Percentiles rank a stretch among this genome's conserved stretches.
phyloP scores from a whole-genome alignment of 257 asterid genomes.

The Cynanchum wilfordii region DNA sequence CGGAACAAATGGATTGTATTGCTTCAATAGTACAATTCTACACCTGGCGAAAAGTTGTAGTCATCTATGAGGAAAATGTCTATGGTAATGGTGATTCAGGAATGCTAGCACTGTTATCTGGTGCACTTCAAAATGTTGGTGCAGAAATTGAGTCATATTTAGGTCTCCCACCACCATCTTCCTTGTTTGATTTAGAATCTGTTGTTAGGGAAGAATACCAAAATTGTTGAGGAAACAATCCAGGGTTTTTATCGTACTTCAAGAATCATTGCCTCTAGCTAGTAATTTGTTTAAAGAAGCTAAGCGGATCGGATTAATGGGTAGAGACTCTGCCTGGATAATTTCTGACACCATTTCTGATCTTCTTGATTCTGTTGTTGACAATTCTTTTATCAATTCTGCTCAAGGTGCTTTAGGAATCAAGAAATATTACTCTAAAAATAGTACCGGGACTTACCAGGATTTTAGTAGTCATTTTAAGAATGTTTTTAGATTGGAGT shows the following conservation, averaged over 20 bases:
- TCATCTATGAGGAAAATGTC: conserved; percentile 27
- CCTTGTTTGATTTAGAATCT: conserved; percentile 23
- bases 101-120: conserved; percentile 24
- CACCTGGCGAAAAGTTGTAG: conserved; percentile 36
- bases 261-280: conserved; percentile 29
- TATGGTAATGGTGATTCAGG: conserved; percentile 31
- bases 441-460: conserved; percentile 9
- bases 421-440: conserved; percentile 24
- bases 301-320: conserved; percentile 28
- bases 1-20: conserved; percentile 26
- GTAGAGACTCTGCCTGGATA: conserved; percentile 45
- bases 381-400: conserved; percentile 18
- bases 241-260: conserved; percentile 38
- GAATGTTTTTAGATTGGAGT: conserved; percentile 16
- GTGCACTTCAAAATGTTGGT: conserved; percentile 22
- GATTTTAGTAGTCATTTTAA: conserved; percentile 24
- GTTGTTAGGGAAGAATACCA: conserved; percentile 20
- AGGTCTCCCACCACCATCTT: conserved; percentile 29
- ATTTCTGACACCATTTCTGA: conserved; percentile 29
- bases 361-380: conserved; percentile 32
- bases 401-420: conserved; percentile 41
- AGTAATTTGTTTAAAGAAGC: conserved; percentile 31
- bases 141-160: conserved; percentile 30
- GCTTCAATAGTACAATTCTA: conserved; percentile 24
- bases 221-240: conserved; percentile 30